Evolutionary conservation across 306 rosid species (phyloP).

Genomic region (Sicyos edulis): DNA sequence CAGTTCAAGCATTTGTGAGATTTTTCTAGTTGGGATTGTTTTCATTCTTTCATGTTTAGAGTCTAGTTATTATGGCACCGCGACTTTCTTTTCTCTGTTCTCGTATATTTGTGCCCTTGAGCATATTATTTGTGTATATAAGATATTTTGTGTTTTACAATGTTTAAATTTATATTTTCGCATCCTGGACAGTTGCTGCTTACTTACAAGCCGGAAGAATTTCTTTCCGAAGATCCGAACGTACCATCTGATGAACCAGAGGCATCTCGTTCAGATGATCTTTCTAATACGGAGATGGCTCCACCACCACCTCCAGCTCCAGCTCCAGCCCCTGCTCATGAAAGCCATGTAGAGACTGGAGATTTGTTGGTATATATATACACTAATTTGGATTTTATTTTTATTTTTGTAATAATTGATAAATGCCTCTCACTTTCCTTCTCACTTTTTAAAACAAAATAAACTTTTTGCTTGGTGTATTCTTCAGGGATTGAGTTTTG

Average conservation of each 20-base stretch:
- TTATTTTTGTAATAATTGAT: neutral
- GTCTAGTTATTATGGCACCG: neutral
- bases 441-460: neutral
- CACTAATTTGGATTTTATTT: neutral
- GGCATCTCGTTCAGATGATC: constrained; percentile 46
- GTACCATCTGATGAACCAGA: constrained; percentile 55
- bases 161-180: constrained; percentile 22
- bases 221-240: constrained; percentile 47
- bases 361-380: constrained; percentile 66
- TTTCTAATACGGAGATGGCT: constrained; percentile 40
- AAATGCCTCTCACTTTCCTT: neutral
- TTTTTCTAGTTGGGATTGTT: neutral
- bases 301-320: constrained; percentile 40
- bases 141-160: neutral
- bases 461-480: constrained; percentile 21
- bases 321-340: constrained; percentile 42
- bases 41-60: neutral
- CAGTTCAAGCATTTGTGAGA: constrained; percentile 12
- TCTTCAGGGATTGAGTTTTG: constrained; percentile 74
- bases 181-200: constrained; percentile 65
- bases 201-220: constrained; percentile 85
- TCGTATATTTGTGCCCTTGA: neutral
- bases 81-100: neutral
- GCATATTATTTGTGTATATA: neutral
- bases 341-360: constrained; percentile 56